Percentiles rank a stretch among this genome's conserved stretches.
These are phyloP conservation scores for Apiospora sp. DNA, from an alignment of 2,329 filamentous ascomycete genomes.

Conservation along the genomic window DNA sequence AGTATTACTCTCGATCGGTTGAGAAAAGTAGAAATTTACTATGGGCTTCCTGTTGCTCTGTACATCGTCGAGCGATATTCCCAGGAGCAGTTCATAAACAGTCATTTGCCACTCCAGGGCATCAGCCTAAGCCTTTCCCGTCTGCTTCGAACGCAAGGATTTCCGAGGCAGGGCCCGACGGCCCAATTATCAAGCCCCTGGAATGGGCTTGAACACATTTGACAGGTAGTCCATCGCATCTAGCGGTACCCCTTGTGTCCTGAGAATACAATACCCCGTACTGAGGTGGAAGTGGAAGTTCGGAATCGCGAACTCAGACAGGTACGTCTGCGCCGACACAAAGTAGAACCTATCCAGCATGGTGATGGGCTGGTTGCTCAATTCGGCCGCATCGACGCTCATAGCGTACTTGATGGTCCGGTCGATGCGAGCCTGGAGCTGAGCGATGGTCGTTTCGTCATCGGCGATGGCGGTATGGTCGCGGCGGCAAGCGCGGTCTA, in stretches of 20 bases:
- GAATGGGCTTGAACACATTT: neutral
- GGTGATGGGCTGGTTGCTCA: constrained; percentile 52
- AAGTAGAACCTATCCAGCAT: constrained; percentile 38
- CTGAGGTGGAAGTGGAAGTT: constrained; percentile 66
- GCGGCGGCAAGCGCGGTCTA: constrained; percentile 28
- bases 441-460: constrained; percentile 55
- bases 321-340: constrained; percentile 42
- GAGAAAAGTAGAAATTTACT: no score
- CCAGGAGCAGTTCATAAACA: no score
- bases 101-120: no score
- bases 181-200: neutral
- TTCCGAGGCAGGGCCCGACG: neutral
- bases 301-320: constrained; percentile 53
- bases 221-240: constrained; percentile 59
- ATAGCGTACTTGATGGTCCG: constrained; percentile 56
- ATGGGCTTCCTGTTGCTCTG: no score
- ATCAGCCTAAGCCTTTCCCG: no score
- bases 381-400: constrained; percentile 47
- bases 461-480: constrained; percentile 30
- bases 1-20: no score
- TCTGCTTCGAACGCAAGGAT: no score
- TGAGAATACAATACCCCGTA: constrained; percentile 59
- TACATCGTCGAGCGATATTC: no score
- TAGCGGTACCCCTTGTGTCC: constrained; percentile 60
- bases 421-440: constrained; percentile 56